Conservation (phyloP, 352 stramenopile genomes). For the Pilasporangium apinafurcum region DNA sequence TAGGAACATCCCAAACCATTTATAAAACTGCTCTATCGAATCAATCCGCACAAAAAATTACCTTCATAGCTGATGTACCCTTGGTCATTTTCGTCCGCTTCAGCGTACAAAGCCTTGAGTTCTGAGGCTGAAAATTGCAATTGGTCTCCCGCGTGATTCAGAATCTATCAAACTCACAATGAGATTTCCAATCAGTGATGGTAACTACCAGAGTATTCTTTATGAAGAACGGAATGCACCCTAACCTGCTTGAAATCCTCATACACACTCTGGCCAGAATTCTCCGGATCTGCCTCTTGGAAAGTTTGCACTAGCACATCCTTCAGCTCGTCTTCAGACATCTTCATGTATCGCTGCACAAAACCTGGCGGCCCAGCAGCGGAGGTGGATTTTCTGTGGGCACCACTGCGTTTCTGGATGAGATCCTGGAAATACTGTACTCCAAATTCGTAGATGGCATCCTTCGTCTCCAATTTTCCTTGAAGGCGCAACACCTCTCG, state of each 20-base stretch:
- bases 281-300: constrained; percentile 29
- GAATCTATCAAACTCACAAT: constrained; percentile 8
- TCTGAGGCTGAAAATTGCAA: constrained; percentile 54
- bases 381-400: background rate
- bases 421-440: constrained; percentile 68
- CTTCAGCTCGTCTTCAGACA: constrained; percentile 55
- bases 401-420: constrained; percentile 20
- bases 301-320: constrained; percentile 34
- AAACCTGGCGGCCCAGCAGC: background rate
- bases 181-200: too few species aligned
- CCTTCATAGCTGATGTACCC: constrained; percentile 35
- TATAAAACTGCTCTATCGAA: too few species aligned
- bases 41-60: too few species aligned
- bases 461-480: constrained; percentile 70
- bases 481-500: constrained; percentile 81
- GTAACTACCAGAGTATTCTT: too few species aligned
- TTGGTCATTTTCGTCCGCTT: constrained; percentile 62
- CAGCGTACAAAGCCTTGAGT: constrained; percentile 49
- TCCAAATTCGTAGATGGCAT: constrained; percentile 75
- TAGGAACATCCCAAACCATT: too few species aligned
- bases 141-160: constrained; percentile 33
- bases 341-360: constrained; percentile 43
- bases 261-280: constrained; percentile 28
- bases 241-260: constrained; percentile 38
- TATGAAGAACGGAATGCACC: background rate